phyloP scores from a whole-genome alignment of 148 eudicot genomes.

The Nepenthes gracilis region DNA sequence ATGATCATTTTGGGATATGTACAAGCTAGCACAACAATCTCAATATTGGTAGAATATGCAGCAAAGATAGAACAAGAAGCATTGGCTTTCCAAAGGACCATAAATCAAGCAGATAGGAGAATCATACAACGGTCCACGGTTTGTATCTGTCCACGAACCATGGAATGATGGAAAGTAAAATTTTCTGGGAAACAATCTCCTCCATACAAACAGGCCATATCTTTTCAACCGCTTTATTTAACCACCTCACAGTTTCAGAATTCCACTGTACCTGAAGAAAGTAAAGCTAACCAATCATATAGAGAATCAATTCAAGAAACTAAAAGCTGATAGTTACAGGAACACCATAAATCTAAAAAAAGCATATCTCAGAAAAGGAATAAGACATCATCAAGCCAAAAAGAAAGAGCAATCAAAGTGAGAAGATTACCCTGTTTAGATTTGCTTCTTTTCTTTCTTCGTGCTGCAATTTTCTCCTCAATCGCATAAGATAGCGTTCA shows the following conservation, averaged over 20 bases:
- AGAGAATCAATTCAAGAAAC: neutral
- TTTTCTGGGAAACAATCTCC: constrained; percentile 74
- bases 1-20: too few species aligned
- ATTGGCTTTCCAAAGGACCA: too few species aligned
- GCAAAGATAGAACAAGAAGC: too few species aligned
- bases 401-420: neutral
- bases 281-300: neutral
- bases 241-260: constrained; percentile 88
- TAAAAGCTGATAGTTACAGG: neutral
- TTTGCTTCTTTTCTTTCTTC: constrained; percentile 61
- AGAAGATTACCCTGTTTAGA: constrained; percentile 56
- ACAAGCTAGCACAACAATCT: too few species aligned
- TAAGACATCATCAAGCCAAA: neutral
- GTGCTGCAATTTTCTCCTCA: constrained; percentile 55
- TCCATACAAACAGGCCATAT: constrained; percentile 92
- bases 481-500: constrained; percentile 45
- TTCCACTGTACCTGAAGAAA: constrained; percentile 51
- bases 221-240: constrained; percentile 76
- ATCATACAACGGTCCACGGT: constrained; percentile 94
- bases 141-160: constrained; percentile 96
- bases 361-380: neutral
- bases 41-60: too few species aligned
- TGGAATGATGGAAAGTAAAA: constrained; percentile 78
- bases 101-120: neutral
- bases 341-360: neutral